Evolutionary conservation across 108 stramenopile genomes (phyloP), one percentile per base, ranked within the genome.

Genomic region (Cyclotella cryptica): DNA sequence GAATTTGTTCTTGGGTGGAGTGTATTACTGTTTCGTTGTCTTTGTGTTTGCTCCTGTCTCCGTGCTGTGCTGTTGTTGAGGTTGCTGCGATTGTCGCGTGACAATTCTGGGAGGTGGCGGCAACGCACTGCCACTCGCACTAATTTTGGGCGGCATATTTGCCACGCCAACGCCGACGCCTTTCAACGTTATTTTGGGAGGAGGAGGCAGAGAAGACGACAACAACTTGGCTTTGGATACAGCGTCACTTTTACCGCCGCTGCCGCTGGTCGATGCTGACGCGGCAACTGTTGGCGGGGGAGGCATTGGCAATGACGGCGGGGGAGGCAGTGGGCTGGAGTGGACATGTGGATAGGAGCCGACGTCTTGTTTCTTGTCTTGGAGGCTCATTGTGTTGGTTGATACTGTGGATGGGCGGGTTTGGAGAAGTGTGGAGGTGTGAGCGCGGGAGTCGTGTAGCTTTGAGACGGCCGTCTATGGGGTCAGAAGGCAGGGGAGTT

Each of bases 1-100:
- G 79, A 45, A 80, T 80, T 74, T 74, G 51, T 53, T 77, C 77
- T 15, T 45, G 62, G 0, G 81, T 82, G 3, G 81, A 72, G 66
- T 78, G 81, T n/a, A 72, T 14, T 1, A n/a, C 0, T 15, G 24
- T 24, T 24, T 26, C 24, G 12, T 63, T 22, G 13, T 47, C 45
- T 26, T 62, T 74, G 64, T 41, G 65, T 40, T 66, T 53, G 64
- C 15, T 28, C 15, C n/a, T 74, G 19, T 12, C 17, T 15, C 64
- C 27, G 29, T 26, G 29, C n/a, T 22, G n/a, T 52, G 43, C 44
- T 47, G 39, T 29, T 72, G 21, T 10, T 58, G 39, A 24, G 0
- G 26, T 45, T 46, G 29, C 0, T 62, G n/a, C 11, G 5, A 43
- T 44, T 42, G 30, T 19, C 43, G 24, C 39, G 57, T 0, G 47